Base-by-base conservation (phyloP, 768 basidiomycete genomes). In the Imleria badia region DNA sequence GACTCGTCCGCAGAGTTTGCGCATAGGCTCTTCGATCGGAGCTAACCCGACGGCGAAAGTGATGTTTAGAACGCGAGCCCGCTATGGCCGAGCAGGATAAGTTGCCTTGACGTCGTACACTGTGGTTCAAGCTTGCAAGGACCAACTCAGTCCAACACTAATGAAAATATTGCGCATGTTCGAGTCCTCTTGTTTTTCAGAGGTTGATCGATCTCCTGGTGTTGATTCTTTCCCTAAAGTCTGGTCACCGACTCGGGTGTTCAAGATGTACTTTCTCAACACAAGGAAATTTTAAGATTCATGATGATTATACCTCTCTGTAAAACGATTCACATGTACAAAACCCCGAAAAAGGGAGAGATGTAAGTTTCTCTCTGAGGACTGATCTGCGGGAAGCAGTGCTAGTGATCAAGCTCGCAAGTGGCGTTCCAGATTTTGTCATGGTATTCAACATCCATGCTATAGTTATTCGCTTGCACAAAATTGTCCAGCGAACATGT, bases 401-500 rank as follows among this genome's bases (percentile, higher is more conserved):
- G 17, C 38, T 22, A 31, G 15, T 15, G 14, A 36, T 9, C 14
- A 23, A 39, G 33, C n/a, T 67, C 73, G 43, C 76, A 77, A 14
- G 72, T 70, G 43, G 67, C 61, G 20, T 76, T 74, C 76, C 76
- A 76, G 26, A 61, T 36, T 23, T 59, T 46, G 43, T 66, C 65
- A 14, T 68, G 65, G 64, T 70, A 76, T 39, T 55, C 49, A n/a
- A 71, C 57, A 14, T 23, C 19, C 26, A 61, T 56, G 51, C 60
- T 69, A 48, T 51, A 66, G 23, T 43, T 40, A 38, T 75, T 70
- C 41, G 65, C 62, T 40, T 48, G 45, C 40, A 72, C 66, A 34
- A 78, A 78, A 23, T 61, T 61, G 7, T 51, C 60, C 1, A 77
- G 58, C 30, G 73, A 66, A 48, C 77, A 78, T 12, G 75, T 68